Evolutionary conservation across 805 yeast genomes (phyloP), one percentile per base, ranked within the genome.

Genomic region (Metschnikowia shivogae): DNA sequence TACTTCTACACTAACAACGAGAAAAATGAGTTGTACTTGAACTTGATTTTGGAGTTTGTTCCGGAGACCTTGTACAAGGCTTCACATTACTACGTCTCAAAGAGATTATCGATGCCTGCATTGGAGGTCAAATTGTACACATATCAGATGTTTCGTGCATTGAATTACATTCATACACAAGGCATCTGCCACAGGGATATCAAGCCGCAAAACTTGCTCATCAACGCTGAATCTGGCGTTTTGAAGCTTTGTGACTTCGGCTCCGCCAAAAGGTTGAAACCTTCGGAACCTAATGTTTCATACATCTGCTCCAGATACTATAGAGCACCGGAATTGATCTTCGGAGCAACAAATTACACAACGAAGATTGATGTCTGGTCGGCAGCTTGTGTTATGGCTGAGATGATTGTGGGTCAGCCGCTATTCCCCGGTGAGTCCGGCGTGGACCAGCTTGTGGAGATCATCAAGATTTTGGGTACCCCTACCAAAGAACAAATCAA

Each of bases 341-440:
- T 93, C 71, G 99, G 98, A 14, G 96, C 98, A 11, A 86, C 96
- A 24, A 88, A 90, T 66, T 93, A 93, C 67, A 89, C 98, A 6
- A 89, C 97, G 27, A 90, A 92, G 65, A 93, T 93, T 54, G 99
- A 93, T 64, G 81, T 93, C 39, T 93, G 99, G 99, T 87, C 96
- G 11, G 89, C 95, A 11, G 97, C 96, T 17, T 93, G 99, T 72
- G 99, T 93, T 19, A 89, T 93, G 88, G 98, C 98, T 4, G 99
- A 93, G 68, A 72, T 93, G 58, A 80, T 90, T 52, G 76, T 93
- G 46, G 98, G 99, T 13, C 97, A 89, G 63, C 99, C 99, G 11
- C 72, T 93, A 53, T 93, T 93, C 70, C 99, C 99, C 10, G 99
- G 99, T 36, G 98, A 93, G 63, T 83, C 90, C 48, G 98, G 99